Base-by-base conservation (phyloP, 2,329 filamentous ascomycete species). In the Colletotrichum lini region DNA sequence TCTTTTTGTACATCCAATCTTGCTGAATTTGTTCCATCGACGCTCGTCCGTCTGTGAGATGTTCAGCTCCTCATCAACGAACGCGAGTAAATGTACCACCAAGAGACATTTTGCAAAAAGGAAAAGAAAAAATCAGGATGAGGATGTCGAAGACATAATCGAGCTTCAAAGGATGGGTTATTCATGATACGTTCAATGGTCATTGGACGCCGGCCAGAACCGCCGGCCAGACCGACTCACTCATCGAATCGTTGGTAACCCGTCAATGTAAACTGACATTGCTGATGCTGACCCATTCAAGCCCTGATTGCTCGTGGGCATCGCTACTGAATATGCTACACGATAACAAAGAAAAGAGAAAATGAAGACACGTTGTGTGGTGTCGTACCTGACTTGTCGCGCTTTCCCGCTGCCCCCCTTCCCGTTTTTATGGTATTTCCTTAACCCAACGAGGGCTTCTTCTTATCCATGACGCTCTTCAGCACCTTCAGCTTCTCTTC, bases 401-500 rank as follows among this genome's bases (percentile, higher is more conserved):
- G 59, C 40, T 63, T 59, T 49, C 26, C 65, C 47, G 42, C 69
- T 47, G 35, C 58, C 65, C 47, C 18, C 69, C 42, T 50, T 50
- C 59, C 65, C 69, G 30, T 64, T 38, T 50, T 38, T 58, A 50
- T 49, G 69, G 65, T 69, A 72, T 72, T 69, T 54, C 21, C 52
- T 71, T 53, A 72, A 21, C 53, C 47, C 18, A 12, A 38, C 30
- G 40, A 75, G 42, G 74, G 74, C 76, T 85, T 88, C 78, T 87
- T 90, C 78, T 86, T 87, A 73, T 89, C 88, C 62, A 96, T 87
- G 40, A 94, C 92, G 52, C 89, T 87, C 81, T 95, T 95, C 73
- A 99, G 82, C 52, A 93, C 89, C 66, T 89, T 87, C 42, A 99
- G 83, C 77, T 94, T 92, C 84, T 98, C 93, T 79, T 98, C 94